Base-by-base conservation (phyloP, 2,329 filamentous ascomycete genomes). In the Chaetomiaceae sp. region DNA sequence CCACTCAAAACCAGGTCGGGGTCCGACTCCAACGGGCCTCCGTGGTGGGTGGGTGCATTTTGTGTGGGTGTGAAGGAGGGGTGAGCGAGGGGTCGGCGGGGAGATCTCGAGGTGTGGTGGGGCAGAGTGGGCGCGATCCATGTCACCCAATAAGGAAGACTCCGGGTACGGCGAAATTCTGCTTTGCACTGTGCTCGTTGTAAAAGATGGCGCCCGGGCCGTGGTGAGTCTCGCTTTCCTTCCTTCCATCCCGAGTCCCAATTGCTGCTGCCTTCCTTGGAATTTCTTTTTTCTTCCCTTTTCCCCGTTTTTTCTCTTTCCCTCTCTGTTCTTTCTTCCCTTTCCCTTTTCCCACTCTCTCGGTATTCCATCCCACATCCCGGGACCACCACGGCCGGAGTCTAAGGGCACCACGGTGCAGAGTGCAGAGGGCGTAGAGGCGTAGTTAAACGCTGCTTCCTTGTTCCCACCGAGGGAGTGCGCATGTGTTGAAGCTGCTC, bases 131-230 rank as follows among this genome's bases (percentile, higher is more conserved):
- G 21, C 23, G 42, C 21, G 19, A 46, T 46, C 35, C 19, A 40
- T 42, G 42, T 48, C 38, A 48, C 42, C 54, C 50, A 55, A 55
- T 53, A 40, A 50, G 48, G 25, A 17, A 20, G 20, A 27, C 25
- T 27, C 54, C 54, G 54, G 44, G 45, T 50, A 30, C 54, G 54
- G 54, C 48, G 48, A 53, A 43, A 45, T 50, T 50, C 33, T 41
- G 40, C 31, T 46, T 38, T 44, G 44, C 47, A 55, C 53, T 55
- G 53, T 56, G 49, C 27, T 12, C 6, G 25, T n/a, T 31, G 31
- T 35, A 47, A 50, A 55, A 52, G 44, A 17, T 20, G 50, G 17
- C 17, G 46, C 20, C 44, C 43, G 46, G 31, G 43, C 45, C 34
- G 33, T 40, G 34, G 40, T 30, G 23, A n/a, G 16, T 38, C 40